Conservation (phyloP, 306 rosid species). For the Bauhinia variegata region DNA sequence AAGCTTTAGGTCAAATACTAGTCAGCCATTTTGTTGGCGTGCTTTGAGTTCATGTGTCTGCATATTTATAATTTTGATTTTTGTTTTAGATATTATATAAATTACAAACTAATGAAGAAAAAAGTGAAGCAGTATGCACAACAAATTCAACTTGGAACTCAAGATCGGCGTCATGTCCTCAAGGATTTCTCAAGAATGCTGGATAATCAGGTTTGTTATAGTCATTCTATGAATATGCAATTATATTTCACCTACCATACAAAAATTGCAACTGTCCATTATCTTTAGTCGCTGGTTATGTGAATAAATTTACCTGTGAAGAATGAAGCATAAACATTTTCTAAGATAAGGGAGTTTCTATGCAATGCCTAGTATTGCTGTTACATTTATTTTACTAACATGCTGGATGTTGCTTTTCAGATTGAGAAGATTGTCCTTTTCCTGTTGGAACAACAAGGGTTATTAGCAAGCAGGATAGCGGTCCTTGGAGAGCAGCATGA, state of each 20-base stretch:
- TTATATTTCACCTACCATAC: conserved; percentile 9
- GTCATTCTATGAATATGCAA: conserved; percentile 18
- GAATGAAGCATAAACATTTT: background rate
- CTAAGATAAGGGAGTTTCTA: background rate
- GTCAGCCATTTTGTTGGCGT: background rate
- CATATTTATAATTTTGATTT: conserved; percentile 26
- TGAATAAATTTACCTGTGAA: conserved; percentile 10
- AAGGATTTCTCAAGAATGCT: conserved; percentile 98
- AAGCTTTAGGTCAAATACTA: background rate
- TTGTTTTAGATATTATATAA: conserved; percentile 81
- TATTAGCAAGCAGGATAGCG: conserved; percentile 86
- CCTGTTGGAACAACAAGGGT: conserved; percentile 97
- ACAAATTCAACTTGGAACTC: conserved; percentile 81
- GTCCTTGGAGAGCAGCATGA: conserved; percentile 67
- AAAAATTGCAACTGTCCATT: conserved; percentile 17
- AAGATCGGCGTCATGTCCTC: conserved; percentile 80
- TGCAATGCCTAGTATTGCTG: background rate
- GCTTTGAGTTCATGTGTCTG: conserved; percentile 21
- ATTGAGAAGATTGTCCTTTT: conserved; percentile 95
- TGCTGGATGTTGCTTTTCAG: conserved; percentile 49
- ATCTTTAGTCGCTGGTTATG: conserved; percentile 15
- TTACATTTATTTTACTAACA: conserved; percentile 28
- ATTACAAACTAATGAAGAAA: conserved; percentile 96
- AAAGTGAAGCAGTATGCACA: conserved; percentile 81
- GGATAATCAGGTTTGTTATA: conserved; percentile 76